A percentile compares a stretch with the other conserved stretches of the same genome.
Evolutionary conservation across 768 basidiomycete species (phyloP).

Genomic region (Boletus speciosus): DNA sequence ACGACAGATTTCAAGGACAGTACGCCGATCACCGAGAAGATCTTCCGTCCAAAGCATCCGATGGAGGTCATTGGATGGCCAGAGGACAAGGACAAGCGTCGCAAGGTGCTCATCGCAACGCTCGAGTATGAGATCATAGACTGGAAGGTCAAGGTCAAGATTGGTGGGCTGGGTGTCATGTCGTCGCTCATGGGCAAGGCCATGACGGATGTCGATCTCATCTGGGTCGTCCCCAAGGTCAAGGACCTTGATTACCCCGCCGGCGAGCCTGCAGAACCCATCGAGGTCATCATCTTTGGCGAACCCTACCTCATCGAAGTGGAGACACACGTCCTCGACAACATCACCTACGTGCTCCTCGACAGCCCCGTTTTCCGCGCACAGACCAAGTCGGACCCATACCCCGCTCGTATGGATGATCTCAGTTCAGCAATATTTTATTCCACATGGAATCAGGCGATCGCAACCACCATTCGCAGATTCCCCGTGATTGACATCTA

Average conservation of each 20-base stretch:
- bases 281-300: constrained; percentile 95
- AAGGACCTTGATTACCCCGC: constrained; percentile 91
- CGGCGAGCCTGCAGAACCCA: constrained; percentile 88
- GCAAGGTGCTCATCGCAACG: constrained; percentile 88
- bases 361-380: constrained; percentile 96
- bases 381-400: constrained; percentile 93
- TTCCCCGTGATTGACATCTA: constrained; percentile 88
- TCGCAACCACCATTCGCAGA: constrained; percentile 86
- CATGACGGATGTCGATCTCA: constrained; percentile 92
- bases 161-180: constrained; percentile 97
- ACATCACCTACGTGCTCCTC: constrained; percentile 92
- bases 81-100: constrained; percentile 84
- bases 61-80: constrained; percentile 94
- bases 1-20: constrained; percentile 67
- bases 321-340: constrained; percentile 88
- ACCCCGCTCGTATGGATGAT: constrained; percentile 97
- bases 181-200: constrained; percentile 97
- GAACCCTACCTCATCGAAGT: constrained; percentile 95
- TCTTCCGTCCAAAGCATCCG: constrained; percentile 58
- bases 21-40: constrained; percentile 63
- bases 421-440: constrained; percentile 96
- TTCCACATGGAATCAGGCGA: constrained; percentile 97
- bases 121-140: constrained; percentile 96
- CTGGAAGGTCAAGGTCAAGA: constrained; percentile 98
- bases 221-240: constrained; percentile 94